A percentile compares a stretch with the other conserved stretches of the same genome.
These are phyloP conservation scores for Moelleriella libera DNA, from an alignment of 2,329 filamentous ascomycete species.

Conservation along the genomic window DNA sequence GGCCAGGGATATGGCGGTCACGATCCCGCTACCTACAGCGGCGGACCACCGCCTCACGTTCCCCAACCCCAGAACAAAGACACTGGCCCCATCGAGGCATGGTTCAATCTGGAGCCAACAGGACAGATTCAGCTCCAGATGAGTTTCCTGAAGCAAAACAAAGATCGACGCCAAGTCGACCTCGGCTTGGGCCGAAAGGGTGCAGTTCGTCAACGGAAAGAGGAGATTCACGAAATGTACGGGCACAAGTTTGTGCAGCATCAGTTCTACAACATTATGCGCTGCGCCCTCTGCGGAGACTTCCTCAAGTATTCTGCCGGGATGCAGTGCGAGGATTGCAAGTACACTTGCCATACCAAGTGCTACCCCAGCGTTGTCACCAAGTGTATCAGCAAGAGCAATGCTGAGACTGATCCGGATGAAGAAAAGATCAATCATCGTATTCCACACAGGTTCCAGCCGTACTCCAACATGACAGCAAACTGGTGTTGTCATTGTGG, in stretches of 20 bases:
- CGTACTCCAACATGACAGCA: conserved; percentile 94
- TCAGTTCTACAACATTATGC: conserved; percentile 99
- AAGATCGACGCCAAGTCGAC: conserved; percentile 70
- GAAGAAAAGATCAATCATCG: conserved; percentile 99
- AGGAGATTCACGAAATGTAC: conserved; percentile 96
- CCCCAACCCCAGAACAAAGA: conserved; percentile 32
- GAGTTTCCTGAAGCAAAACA: conserved; percentile 83
- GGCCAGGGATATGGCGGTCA: conserved; percentile 20
- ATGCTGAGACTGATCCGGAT: conserved; percentile 94
- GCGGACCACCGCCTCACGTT: conserved; percentile 13
- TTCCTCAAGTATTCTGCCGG: conserved; percentile 97
- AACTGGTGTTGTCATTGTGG: conserved; percentile 99
- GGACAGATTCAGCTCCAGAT: conserved; percentile 85
- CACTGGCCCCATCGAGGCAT: conserved; percentile 65
- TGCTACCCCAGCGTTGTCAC: conserved; percentile 95
- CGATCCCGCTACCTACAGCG: conserved; percentile 12
- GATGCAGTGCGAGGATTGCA: conserved; percentile 99
- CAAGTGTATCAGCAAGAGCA: conserved; percentile 99
- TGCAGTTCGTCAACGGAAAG: conserved; percentile 92
- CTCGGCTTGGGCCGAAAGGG: conserved; percentile 87
- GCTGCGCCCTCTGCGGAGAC: conserved; percentile 91
- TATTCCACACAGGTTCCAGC: conserved; percentile 91
- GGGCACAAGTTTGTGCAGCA: conserved; percentile 98
- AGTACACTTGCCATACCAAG: conserved; percentile 97
- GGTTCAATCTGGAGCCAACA: conserved; percentile 93